Percentiles rank a stretch among this genome's conserved stretches.
These are phyloP conservation scores for Nicotiana benthamiana DNA, from an alignment of 257 asterid species.

Conservation along the genomic window DNA sequence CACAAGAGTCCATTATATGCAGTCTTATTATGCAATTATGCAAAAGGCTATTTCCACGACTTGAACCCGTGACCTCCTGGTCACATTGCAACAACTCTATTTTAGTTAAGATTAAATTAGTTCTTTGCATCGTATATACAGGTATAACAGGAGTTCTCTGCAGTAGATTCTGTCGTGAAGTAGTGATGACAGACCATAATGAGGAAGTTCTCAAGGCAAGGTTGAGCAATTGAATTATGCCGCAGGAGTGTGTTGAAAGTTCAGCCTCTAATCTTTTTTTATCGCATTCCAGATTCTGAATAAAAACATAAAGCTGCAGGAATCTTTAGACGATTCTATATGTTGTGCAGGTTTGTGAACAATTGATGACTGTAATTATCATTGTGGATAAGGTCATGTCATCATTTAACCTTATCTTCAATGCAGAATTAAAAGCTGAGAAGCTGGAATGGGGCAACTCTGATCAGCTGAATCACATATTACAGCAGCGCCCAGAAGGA, in stretches of 20 bases:
- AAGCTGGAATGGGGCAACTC: constrained; percentile 88
- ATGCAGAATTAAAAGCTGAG: constrained; percentile 51
- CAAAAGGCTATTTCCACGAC: too few relatives aligned
- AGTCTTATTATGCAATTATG: too few relatives aligned
- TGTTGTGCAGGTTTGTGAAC: constrained; percentile 44
- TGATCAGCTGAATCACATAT: constrained; percentile 54
- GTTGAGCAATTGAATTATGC: constrained; percentile 16
- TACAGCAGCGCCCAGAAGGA: constrained; percentile 56
- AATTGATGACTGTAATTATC: background rate
- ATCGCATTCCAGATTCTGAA: constrained; percentile 51
- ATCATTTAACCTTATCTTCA: constrained; percentile 6
- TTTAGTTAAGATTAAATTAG: background rate
- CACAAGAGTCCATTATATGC: too few relatives aligned
- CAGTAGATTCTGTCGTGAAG: constrained; percentile 69
- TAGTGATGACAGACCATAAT: constrained; percentile 82
- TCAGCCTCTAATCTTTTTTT: constrained; percentile 14
- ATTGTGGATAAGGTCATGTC: constrained; percentile 9
- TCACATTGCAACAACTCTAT: background rate
- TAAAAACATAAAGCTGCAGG: constrained; percentile 59
- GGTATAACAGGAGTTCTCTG: constrained; percentile 89
- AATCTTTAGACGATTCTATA: constrained; percentile 25
- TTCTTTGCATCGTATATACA: constrained; percentile 25
- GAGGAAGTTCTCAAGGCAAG: constrained; percentile 96
- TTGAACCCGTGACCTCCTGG: too few relatives aligned
- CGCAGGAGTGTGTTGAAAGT: constrained; percentile 14